Evolutionary conservation across 305 asterid species (phyloP), one percentile per base, ranked within the genome.

Genomic region (Fraxinus velutina): DNA sequence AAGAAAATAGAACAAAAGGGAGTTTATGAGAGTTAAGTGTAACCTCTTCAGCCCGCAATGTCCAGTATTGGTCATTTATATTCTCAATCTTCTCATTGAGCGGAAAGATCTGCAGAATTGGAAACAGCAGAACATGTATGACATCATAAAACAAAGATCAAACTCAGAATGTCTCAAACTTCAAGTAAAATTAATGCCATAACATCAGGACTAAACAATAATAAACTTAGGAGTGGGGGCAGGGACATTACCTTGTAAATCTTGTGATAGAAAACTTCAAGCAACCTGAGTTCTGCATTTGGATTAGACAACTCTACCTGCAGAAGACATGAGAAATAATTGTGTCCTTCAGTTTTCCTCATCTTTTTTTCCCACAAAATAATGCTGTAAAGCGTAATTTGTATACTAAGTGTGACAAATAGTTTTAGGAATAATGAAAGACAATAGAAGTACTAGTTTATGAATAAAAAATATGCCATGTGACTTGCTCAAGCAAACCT

Each of bases 231-330:
- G 32, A 57, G 78, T 66, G 78, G 78, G 68, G 76, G 13, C 64
- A 52, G 64, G 24, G 22, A 79, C 17, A 82, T 90, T 90, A 96
- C 99, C 99, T 94, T 94, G 86, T 96, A 96, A 81, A 96, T 96
- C 86, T 94, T 96, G 97, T 94, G 97, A 86, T 93, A 93, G 90
- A 96, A 94, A 79, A 96, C 98, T 87, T 94, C 98, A 36, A 96
- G 98, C 92, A 96, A 82, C 90, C 99, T 90, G 82, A 96, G 99
- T 83, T 96, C 98, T 22, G 98, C 98, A 92, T 86, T 90, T 83
- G 96, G 93, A 84, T 96, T 93, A 86, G 99, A 94, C 89, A 96
- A 86, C 83, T 96, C 97, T 78, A 93, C 98, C 99, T 95, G 88
- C 78, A 80, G 66, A 81, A 13, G 37, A 84, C 7, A 81, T 84